Base-by-base conservation (phyloP, 345 rosid genomes). In the Turnera subulata region DNA sequence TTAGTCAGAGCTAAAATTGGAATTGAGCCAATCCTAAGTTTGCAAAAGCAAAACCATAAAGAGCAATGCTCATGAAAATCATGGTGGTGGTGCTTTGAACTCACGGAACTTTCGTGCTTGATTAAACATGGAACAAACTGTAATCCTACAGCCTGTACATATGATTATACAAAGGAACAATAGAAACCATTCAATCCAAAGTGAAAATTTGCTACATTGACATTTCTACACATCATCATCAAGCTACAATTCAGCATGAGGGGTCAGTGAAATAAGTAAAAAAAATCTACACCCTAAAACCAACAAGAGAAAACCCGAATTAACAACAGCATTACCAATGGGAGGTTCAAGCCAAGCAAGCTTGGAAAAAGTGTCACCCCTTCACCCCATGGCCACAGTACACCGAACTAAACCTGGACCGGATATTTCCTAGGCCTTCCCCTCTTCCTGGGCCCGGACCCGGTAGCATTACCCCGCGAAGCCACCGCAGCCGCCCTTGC, bases 381-480 rank as follows among this genome's bases (percentile, higher is more conserved):
- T n/a, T n/a, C n/a, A n/a, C n/a, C n/a, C n/a, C n/a, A n/a, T n/a
- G n/a, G n/a, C n/a, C n/a, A n/a, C n/a, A n/a, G 46, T 17, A 32
- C 2, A 15, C 48, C 24, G 39, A 32, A n/a, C 35, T 35, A 46
- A 1, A 22, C 9, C 15, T 3, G 64, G 6, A 51, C 0, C 2
- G 56, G 69, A 44, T 75, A 74, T 68, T 89, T 92, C 81, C 86
- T 76, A 0, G 97, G 96, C 69, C 99, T 78, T 49, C 97, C 99
- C 68, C 97, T 79, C 75, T 81, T 87, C 84, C 16, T 82, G 33
- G 50, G 23, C 45, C 22, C 61, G 44, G 32, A 18, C 18, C 59
- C 58, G 4, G 14, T 32, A 16, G 32, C 39, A 35, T 55, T 42
- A 45, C 56, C 39, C 2, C 50, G 68, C 29, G 29, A 65, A 23